A percentile compares a stretch with the other conserved stretches of the same genome.
phyloP scores from a whole-genome alignment of 169 alveolate genomes.

The Plasmodium knowlesi region DNA sequence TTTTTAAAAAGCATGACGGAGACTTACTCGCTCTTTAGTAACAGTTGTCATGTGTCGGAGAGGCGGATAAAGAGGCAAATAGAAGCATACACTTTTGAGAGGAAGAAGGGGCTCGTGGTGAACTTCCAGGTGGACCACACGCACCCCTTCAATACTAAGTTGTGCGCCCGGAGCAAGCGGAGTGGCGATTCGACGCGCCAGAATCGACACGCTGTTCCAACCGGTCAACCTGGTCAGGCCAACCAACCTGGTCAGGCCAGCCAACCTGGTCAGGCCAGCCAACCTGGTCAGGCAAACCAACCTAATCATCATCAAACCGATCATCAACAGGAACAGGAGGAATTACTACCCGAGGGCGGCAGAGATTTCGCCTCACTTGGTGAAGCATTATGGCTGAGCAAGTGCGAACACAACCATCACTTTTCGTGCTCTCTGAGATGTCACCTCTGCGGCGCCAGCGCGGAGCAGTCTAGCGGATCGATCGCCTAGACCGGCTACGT shows the following conservation, averaged over 20 bases:
- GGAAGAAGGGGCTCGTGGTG: constrained; percentile 45
- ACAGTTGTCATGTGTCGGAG: constrained; percentile 8
- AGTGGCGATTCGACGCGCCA: too few species aligned
- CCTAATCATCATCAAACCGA: too few species aligned
- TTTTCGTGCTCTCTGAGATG: constrained; percentile 35
- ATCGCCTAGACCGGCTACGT: not conserved
- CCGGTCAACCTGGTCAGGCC: not conserved
- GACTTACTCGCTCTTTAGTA: constrained; percentile 9
- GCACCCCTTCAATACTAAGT: constrained; percentile 12
- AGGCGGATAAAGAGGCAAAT: constrained; percentile 20
- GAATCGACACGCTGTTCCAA: not conserved
- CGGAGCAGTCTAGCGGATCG: not conserved
- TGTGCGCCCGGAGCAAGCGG: not conserved
- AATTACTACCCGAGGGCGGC: not conserved
- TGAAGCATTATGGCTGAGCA: not conserved
- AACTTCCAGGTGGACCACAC: not conserved
- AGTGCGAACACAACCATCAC: constrained; percentile 49
- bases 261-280: too few species aligned
- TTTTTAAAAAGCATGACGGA: constrained; percentile 30
- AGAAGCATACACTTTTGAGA: constrained; percentile 13
- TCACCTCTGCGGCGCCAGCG: constrained; percentile 13
- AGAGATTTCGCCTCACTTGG: not conserved
- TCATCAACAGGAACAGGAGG: not conserved
- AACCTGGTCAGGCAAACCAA: not conserved
- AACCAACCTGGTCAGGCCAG: not conserved